Conservation (phyloP, 805 yeast genomes). For the Starmerella kuoi region DNA sequence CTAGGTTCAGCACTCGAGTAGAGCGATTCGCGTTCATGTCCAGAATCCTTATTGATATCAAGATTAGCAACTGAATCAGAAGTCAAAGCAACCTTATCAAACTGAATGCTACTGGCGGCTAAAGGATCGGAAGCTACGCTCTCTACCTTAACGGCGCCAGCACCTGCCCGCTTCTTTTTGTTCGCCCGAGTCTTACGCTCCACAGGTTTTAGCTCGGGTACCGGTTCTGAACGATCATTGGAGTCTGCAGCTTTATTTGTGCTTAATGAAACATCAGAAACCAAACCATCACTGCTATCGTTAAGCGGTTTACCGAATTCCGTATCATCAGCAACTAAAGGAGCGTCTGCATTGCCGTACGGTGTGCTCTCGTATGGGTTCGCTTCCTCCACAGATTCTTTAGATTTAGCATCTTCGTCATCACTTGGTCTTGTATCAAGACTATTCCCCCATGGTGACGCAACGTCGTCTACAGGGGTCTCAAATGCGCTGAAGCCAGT, state of each 20-base stretch:
- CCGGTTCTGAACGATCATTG: not conserved
- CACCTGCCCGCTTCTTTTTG: slow-evolving; percentile 11
- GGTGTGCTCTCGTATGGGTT: not conserved
- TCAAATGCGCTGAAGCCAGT: not conserved
- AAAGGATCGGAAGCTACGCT: slow-evolving; percentile 13
- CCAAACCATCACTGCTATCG: not conserved
- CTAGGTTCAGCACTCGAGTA: not conserved
- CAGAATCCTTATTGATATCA: not conserved
- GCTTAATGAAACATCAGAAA: not conserved
- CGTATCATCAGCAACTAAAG: not conserved
- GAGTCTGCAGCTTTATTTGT: too few relatives aligned
- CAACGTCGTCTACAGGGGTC: slow-evolving; percentile 1
- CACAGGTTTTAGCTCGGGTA: slow-evolving; percentile 8
- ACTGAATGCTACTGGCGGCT: slow-evolving; percentile 6
- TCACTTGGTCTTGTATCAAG: not conserved
- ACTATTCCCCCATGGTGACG: slow-evolving; percentile 9
- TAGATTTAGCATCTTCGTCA: not conserved
- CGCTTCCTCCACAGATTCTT: not conserved
- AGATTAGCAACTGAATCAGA: not conserved
- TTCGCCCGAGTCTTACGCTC: not conserved
- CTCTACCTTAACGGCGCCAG: slow-evolving; percentile 12
- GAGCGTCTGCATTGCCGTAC: slow-evolving; percentile 3
- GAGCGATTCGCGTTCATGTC: not conserved
- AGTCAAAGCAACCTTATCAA: slow-evolving; percentile 8
- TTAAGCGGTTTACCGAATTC: not conserved